Percentiles rank a stretch among this genome's conserved stretches.
These are phyloP conservation scores for Grifola frondosa DNA, from an alignment of 1,284 basidiomycete genomes.

Conservation along the genomic window DNA sequence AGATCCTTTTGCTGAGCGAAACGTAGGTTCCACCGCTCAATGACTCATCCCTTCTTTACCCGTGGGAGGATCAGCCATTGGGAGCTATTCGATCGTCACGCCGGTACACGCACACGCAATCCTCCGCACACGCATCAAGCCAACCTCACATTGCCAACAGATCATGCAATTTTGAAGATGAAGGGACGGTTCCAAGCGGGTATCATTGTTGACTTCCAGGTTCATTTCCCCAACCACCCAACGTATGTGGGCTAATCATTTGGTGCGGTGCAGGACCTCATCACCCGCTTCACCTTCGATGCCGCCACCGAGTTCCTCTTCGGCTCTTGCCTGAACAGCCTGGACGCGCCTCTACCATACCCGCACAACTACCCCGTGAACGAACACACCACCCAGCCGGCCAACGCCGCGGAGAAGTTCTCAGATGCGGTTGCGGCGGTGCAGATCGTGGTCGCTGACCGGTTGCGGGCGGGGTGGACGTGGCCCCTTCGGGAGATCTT, in stretches of 20 bases:
- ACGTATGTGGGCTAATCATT: neutral
- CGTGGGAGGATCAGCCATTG: slow-evolving; percentile 12
- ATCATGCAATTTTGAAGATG: slow-evolving; percentile 2
- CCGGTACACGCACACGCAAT: slow-evolving; percentile 4
- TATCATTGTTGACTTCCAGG: slow-evolving; percentile 24
- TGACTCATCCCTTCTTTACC: slow-evolving; percentile 24
- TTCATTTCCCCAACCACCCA: neutral
- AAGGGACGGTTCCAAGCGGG: slow-evolving; percentile 7
- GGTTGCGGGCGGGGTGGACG: slow-evolving; percentile 31
- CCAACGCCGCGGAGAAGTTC: slow-evolving; percentile 32
- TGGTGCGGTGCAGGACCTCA: slow-evolving; percentile 24
- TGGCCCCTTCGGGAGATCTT: slow-evolving; percentile 37
- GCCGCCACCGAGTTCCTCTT: slow-evolving; percentile 41
- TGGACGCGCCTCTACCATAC: slow-evolving; percentile 29
- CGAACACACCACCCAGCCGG: neutral
- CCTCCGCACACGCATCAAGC: neutral
- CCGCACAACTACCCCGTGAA: slow-evolving; percentile 17
- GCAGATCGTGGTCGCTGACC: slow-evolving; percentile 30
- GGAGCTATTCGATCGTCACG: slow-evolving; percentile 11
- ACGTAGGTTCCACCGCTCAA: slow-evolving; percentile 28
- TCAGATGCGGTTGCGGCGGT: slow-evolving; percentile 40
- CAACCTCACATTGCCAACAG: neutral
- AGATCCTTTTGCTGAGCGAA: neutral
- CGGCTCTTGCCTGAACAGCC: slow-evolving; percentile 31
- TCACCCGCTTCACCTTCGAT: slow-evolving; percentile 37